Conservation (phyloP, 768 basidiomycete genomes). For the Paxillus involutus region DNA sequence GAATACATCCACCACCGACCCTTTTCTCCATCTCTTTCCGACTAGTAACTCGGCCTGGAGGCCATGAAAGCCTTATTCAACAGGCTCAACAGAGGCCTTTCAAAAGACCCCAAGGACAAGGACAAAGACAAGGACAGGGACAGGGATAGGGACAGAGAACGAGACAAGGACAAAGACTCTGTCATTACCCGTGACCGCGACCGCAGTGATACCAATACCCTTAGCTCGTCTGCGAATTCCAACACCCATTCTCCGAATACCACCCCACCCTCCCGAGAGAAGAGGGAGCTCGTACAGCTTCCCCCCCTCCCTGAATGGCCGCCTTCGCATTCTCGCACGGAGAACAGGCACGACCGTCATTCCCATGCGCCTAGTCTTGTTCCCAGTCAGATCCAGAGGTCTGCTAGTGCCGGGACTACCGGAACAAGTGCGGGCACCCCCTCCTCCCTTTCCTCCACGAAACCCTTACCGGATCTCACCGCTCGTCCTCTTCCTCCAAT, state of each 20-base stretch:
- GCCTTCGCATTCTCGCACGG: conserved; percentile 37
- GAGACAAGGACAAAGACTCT: conserved; percentile 29
- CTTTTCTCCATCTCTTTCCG: neutral
- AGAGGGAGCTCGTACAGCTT: conserved; percentile 47
- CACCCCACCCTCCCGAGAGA: conserved; percentile 48
- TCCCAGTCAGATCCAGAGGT: conserved; percentile 28
- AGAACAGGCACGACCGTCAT: conserved; percentile 16
- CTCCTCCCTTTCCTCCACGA: conserved; percentile 51
- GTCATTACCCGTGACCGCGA: conserved; percentile 24
- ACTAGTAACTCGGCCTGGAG: conserved; percentile 3
- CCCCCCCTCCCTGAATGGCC: conserved; percentile 73
- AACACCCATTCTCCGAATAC: conserved; percentile 22
- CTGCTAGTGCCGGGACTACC: conserved; percentile 26
- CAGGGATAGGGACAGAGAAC: conserved; percentile 42
- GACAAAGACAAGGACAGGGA: conserved; percentile 48
- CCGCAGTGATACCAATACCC: conserved; percentile 33
- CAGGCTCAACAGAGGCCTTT: conserved; percentile 64
- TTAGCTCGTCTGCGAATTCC: conserved; percentile 27
- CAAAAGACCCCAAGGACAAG: conserved; percentile 56
- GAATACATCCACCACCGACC: neutral
- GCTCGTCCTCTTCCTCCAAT: conserved; percentile 48
- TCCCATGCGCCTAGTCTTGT: conserved; percentile 11
- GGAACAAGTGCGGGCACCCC: conserved; percentile 42
- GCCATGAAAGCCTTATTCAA: conserved; percentile 84
- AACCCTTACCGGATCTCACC: conserved; percentile 72